A percentile compares a stretch with the other conserved stretches of the same genome.
phyloP scores from a whole-genome alignment of 176 grass and related monocot genomes.

The Tillandsia fasciculata region DNA sequence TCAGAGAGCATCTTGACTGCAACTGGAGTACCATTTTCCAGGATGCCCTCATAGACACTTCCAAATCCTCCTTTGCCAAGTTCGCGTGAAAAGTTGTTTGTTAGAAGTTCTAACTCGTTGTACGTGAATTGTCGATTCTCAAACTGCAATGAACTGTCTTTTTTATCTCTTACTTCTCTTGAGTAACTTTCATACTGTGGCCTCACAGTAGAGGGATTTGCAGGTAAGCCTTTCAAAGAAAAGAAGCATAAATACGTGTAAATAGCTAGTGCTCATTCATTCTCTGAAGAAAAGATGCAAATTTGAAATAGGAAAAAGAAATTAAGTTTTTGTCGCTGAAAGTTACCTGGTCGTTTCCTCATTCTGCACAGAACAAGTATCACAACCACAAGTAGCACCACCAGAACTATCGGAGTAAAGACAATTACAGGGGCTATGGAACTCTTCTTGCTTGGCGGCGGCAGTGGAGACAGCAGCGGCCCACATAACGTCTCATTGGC shows the following conservation, averaged over 20 bases:
- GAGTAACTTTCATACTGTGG: not conserved
- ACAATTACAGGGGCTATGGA: conserved; percentile 6
- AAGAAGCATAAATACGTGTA: not conserved
- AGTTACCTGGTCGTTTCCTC: conserved; percentile 10
- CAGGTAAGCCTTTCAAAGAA: not conserved
- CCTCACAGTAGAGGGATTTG: not conserved
- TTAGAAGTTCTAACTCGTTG: conserved; percentile 32
- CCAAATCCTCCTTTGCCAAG: conserved; percentile 32
- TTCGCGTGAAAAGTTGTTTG: conserved; percentile 17
- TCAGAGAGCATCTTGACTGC: conserved; percentile 24
- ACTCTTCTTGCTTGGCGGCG: conserved; percentile 15
- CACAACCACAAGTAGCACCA: not conserved
- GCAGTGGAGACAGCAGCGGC: no score
- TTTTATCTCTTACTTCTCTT: not conserved
- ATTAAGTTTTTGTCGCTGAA: not conserved
- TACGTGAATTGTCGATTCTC: conserved; percentile 21
- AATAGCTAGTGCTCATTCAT: not conserved
- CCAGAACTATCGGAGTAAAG: conserved; percentile 11
- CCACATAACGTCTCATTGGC: conserved; percentile 8
- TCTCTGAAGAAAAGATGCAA: not conserved
- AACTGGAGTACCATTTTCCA: conserved; percentile 21
- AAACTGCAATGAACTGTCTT: conserved; percentile 2
- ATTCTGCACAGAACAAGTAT: conserved; percentile 8
- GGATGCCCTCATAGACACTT: conserved; percentile 17
- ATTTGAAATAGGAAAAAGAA: not conserved